Conservation (phyloP, 345 rosid genomes). For the Eucalyptus globulus region DNA sequence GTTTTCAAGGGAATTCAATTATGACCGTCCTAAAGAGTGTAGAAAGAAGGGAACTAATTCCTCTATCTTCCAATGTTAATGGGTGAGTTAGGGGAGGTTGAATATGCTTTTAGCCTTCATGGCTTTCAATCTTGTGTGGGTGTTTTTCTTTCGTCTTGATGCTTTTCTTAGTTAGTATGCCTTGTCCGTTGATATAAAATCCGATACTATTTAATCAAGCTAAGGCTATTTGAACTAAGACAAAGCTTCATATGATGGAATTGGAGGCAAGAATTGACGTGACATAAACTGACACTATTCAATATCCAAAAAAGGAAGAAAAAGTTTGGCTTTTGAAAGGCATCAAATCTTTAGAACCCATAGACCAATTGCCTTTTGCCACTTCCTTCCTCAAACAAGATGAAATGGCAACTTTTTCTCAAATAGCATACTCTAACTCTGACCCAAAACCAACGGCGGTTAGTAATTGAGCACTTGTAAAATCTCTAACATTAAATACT, state of each 20-base stretch:
- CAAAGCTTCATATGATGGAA: not conserved
- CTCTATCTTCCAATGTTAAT: not conserved
- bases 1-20: not conserved
- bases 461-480: not conserved
- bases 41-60: not conserved
- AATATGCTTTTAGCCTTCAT: not conserved
- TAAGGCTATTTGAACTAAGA: not conserved
- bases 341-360: not conserved
- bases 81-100: not conserved
- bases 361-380: not conserved
- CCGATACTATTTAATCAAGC: not conserved
- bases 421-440: not conserved
- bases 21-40: not conserved
- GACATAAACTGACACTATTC: not conserved
- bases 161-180: not conserved
- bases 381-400: not conserved
- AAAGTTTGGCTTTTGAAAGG: not conserved
- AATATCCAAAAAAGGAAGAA: not conserved
- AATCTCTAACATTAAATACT: not conserved
- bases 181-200: not conserved
- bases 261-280: not conserved
- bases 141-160: not conserved
- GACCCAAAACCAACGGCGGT: accelerated
- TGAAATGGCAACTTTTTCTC: not conserved
- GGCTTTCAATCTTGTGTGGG: not conserved